phyloP scores from a whole-genome alignment of 345 rosid species.

The Pelargonium nanum region DNA sequence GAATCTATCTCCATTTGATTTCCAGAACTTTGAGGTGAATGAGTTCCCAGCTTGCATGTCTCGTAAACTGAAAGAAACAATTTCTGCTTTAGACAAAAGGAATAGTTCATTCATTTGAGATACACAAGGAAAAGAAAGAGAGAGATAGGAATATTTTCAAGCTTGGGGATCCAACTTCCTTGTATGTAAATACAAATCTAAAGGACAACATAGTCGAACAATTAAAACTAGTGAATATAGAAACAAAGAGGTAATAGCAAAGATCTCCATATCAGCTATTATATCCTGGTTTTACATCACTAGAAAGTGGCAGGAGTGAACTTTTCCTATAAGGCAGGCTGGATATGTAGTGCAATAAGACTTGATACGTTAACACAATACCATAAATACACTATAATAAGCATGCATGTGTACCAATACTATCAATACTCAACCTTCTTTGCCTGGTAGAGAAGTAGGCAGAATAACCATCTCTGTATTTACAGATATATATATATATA shows the following conservation, averaged over 20 bases:
- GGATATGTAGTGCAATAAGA: background rate
- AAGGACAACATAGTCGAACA: no score
- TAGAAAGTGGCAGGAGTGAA: background rate
- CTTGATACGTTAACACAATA: background rate
- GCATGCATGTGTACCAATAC: background rate
- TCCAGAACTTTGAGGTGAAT: constrained; percentile 71
- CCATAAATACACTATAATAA: no score
- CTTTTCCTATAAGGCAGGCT: background rate
- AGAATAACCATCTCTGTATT: background rate
- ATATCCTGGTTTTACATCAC: background rate
- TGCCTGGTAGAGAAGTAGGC: background rate
- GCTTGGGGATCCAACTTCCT: background rate
- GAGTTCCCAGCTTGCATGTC: constrained; percentile 87
- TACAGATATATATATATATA: background rate
- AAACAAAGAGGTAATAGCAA: background rate
- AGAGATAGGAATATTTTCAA: background rate
- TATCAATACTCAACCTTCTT: background rate
- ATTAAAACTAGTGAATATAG: background rate
- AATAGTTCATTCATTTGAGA: background rate
- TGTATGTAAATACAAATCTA: no score
- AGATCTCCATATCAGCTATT: background rate
- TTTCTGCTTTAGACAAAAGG: background rate
- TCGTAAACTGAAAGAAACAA: constrained; percentile 61
- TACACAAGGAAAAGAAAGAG: background rate
- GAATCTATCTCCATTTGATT: constrained; percentile 74